phyloP scores from a whole-genome alignment of 345 rosid species.

The Murraya paniculata region DNA sequence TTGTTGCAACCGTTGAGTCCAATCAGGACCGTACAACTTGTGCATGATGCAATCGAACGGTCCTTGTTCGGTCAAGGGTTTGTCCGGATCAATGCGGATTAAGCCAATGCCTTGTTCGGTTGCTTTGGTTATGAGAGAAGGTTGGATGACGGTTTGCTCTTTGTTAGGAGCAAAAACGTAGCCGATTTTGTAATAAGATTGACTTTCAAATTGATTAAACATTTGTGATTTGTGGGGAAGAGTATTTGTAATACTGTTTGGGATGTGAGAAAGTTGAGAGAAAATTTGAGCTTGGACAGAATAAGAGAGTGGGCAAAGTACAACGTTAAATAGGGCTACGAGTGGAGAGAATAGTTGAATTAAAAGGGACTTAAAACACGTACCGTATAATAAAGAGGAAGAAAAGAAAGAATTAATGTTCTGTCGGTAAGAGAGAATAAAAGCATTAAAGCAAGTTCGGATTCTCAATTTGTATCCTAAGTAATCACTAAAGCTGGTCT shows the following conservation, averaged over 20 bases:
- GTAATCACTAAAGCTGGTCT: too few relatives aligned
- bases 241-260: background rate
- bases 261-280: background rate
- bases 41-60: constrained; percentile 64
- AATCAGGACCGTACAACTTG: constrained; percentile 49
- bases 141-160: background rate
- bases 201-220: background rate
- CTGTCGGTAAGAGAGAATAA: too few relatives aligned
- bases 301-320: too few relatives aligned
- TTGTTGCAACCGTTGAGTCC: constrained; percentile 42
- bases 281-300: background rate
- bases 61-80: constrained; percentile 44
- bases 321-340: too few relatives aligned
- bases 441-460: too few relatives aligned
- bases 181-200: background rate
- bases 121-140: background rate
- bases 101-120: constrained; percentile 43
- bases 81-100: constrained; percentile 33
- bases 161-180: background rate
- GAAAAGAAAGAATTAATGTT: too few relatives aligned
- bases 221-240: background rate
- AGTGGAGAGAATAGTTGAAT: too few relatives aligned
- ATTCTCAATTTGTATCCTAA: too few relatives aligned
- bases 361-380: too few relatives aligned
- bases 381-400: too few relatives aligned